Base-by-base conservation (phyloP, 345 rosid genomes). In the Bretschneidera sinensis region DNA sequence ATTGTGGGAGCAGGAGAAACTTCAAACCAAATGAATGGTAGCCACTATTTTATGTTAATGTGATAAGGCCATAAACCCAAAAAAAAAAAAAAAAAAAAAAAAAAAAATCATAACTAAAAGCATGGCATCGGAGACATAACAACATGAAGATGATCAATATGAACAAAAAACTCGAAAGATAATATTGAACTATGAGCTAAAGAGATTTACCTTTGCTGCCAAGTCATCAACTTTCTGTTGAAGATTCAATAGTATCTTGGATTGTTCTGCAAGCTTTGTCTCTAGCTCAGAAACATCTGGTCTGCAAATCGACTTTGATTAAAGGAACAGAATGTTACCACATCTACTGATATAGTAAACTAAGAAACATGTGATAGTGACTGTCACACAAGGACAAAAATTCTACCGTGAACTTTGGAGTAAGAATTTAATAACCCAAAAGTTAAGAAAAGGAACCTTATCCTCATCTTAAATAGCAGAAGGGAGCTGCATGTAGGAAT, bases 221-320 rank as follows among this genome's bases (percentile, higher is more conserved):
- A 94, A 81, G 77, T 90, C 97, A 67, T 88, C 86, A 51, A 94
- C 95, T 75, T 94, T 88, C 61, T 88, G 99, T 58, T 88, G 99
- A 72, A 94, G 88, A 77, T 76, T 94, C 59, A 76, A 78, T 39
- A 94, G 87, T 72, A 88, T 83, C 79, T 87, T 90, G 55, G 96
- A 79, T 65, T 95, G 99, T 60, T 95, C 99, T 8, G 87, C 71
- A 73, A 88, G 95, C 70, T 88, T 95, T 20, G 84, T 56, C 80
- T 91, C 96, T 82, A 91, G 76, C 79, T 88, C 96, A 67, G 96
- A 82, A 49, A 95, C 91, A 71, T 91, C 99, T 59, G 97, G 97
- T 75, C 99, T 95, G 82, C 78, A 79, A 74, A 81, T 47, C 51
- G 78, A 77, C 76, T 69, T 85, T 17, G 67, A 78, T 69, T 76